Percentiles rank a stretch among this genome's conserved stretches.
These are phyloP conservation scores for Amylostereum chailletii DNA, from an alignment of 1,284 basidiomycete species.

Conservation along the genomic window DNA sequence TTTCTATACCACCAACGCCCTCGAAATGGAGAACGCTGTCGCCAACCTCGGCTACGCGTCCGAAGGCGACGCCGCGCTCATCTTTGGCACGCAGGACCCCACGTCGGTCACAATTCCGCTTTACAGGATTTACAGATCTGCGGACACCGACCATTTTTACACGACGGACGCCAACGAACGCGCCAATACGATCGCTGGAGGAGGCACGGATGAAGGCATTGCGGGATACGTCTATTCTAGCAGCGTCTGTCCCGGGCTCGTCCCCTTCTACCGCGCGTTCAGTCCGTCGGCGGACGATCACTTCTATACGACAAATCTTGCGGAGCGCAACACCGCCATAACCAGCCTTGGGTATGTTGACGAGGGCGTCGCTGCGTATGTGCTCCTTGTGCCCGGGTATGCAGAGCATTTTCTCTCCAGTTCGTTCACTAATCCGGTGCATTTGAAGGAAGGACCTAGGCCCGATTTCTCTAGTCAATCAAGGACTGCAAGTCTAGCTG, in stretches of 20 bases:
- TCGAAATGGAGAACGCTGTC: slow-evolving; percentile 3
- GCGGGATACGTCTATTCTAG: slow-evolving; percentile 8
- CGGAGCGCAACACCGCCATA: slow-evolving; percentile 7
- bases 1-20: slow-evolving; percentile 9
- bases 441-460: no score
- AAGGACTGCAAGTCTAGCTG: no score
- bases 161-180: slow-evolving; percentile 8
- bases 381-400: slow-evolving; percentile 1
- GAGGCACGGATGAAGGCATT: slow-evolving; percentile 8
- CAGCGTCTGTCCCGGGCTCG: not conserved
- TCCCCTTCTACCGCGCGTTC: slow-evolving; percentile 9
- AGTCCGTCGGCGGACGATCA: slow-evolving; percentile 6
- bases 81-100: not conserved
- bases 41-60: not conserved
- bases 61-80: not conserved
- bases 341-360: slow-evolving; percentile 5
- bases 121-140: slow-evolving; percentile 4
- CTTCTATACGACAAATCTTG: slow-evolving; percentile 12
- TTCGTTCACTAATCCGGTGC: no score
- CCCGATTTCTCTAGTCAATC: no score
- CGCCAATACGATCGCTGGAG: not conserved
- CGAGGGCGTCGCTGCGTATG: slow-evolving; percentile 8
- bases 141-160: slow-evolving; percentile 8
- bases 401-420: no score
- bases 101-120: slow-evolving; percentile 3